Conservation (phyloP, 2,329 filamentous ascomycete species). For the Fusarium graminum region DNA sequence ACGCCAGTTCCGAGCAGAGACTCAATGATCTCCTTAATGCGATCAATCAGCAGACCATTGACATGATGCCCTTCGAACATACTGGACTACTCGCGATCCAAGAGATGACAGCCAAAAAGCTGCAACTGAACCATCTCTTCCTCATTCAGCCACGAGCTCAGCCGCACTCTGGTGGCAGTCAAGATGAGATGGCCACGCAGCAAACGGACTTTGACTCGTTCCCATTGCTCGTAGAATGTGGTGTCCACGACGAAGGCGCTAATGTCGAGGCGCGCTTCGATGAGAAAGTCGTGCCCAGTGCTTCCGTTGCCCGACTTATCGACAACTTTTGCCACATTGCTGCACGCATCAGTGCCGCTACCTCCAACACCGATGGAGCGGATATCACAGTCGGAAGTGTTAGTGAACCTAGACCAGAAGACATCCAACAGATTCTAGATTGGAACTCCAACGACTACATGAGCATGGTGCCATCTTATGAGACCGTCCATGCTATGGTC, state of each 20-base stretch:
- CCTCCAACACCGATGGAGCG: conserved; percentile 6
- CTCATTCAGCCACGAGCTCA: conserved; percentile 16
- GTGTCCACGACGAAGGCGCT: conserved; percentile 12
- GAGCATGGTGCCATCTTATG: conserved; percentile 18
- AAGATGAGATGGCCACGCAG: conserved; percentile 16
- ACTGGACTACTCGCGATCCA: conserved; percentile 18
- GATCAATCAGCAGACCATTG: conserved; percentile 19
- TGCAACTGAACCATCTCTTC: conserved; percentile 18
- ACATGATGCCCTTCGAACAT: conserved; percentile 21
- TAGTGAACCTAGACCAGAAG: conserved; percentile 14
- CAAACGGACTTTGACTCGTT: conserved; percentile 19
- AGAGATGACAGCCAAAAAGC: conserved; percentile 18
- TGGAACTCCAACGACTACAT: conserved; percentile 18
- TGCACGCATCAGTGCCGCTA: conserved; percentile 14
- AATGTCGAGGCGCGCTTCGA: conserved; percentile 15
- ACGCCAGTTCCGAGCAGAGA: conserved; percentile 15
- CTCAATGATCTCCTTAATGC: conserved; percentile 6
- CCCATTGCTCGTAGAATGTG: conserved; percentile 11
- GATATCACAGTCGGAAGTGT: conserved; percentile 14
- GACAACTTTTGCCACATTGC: conserved; percentile 15
- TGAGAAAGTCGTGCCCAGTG: conserved; percentile 15
- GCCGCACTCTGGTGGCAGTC: conserved; percentile 13
- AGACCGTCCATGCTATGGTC: conserved; percentile 14
- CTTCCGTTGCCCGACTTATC: conserved; percentile 18
- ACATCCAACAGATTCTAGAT: conserved; percentile 9